A percentile compares a stretch with the other conserved stretches of the same genome.
Evolutionary conservation across 352 stramenopile species (phyloP).

Genomic region (Pythium graminicola): DNA sequence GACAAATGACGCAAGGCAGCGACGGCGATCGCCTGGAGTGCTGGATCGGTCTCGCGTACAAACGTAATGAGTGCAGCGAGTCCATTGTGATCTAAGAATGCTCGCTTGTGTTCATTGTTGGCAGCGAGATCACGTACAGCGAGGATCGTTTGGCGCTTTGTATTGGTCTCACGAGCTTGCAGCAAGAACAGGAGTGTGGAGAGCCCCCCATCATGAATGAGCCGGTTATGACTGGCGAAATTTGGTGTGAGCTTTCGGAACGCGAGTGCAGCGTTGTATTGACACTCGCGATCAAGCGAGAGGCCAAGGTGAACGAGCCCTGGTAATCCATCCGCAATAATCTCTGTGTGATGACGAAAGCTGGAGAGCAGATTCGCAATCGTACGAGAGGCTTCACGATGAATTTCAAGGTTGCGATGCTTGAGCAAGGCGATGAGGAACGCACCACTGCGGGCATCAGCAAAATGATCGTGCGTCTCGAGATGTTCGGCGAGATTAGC

Average conservation of each 20-base stretch:
- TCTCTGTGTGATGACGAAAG: conserved; percentile 85
- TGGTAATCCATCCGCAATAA: conserved; percentile 87
- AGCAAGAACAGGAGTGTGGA: conserved; percentile 90
- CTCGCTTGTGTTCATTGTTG: conserved; percentile 84
- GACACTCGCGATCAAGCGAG: conserved; percentile 88
- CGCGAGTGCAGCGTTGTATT: conserved; percentile 92
- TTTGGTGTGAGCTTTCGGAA: conserved; percentile 94
- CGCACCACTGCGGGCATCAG: conserved; percentile 51
- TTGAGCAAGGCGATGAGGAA: conserved; percentile 80
- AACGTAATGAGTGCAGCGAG: conserved; percentile 86
- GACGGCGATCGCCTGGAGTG: conserved; percentile 85
- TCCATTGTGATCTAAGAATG: conserved; percentile 85
- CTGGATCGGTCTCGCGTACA: conserved; percentile 79
- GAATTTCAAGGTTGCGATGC: conserved; percentile 85
- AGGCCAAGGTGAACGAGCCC: conserved; percentile 89
- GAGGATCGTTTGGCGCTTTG: conserved; percentile 83
- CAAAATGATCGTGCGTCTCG: conserved; percentile 90
- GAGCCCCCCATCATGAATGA: conserved; percentile 87
- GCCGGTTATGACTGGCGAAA: conserved; percentile 75
- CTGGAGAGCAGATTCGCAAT: conserved; percentile 94
- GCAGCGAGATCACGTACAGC: conserved; percentile 87
- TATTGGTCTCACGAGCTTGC: conserved; percentile 88
- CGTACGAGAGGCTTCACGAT: conserved; percentile 89
- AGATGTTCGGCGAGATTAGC: conserved; percentile 94
- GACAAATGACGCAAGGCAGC: conserved; percentile 89